Percentiles rank a stretch among this genome's conserved stretches.
Conservation (phyloP, 1,139 yeast genomes). For the Suhomyces taliae region DNA sequence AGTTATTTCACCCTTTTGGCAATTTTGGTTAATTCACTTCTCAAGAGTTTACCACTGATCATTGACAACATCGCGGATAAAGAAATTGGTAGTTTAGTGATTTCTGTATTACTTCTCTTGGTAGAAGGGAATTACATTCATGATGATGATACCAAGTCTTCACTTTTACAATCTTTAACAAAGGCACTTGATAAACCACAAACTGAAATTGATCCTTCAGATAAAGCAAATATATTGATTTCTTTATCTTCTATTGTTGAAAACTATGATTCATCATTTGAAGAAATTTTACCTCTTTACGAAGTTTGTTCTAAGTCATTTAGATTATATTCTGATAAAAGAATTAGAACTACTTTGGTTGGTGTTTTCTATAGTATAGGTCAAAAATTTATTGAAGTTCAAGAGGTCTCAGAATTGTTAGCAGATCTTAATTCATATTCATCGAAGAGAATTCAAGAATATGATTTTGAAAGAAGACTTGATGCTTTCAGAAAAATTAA, state of each 20-base stretch:
- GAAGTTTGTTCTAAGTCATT: conserved; percentile 59
- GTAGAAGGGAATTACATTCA: conserved; percentile 62
- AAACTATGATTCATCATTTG: conserved; percentile 53
- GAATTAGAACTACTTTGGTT: conserved; percentile 61
- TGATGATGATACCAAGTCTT: conserved; percentile 53
- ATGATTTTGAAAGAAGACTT: conserved; percentile 76
- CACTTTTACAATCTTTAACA: conserved; percentile 59
- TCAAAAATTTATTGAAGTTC: conserved; percentile 43
- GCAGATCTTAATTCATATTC: conserved; percentile 72
- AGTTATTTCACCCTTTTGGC: conserved; percentile 50
- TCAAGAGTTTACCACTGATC: conserved; percentile 51
- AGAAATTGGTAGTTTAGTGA: conserved; percentile 53
- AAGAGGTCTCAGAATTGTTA: conserved; percentile 51
- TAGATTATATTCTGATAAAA: conserved; percentile 55
- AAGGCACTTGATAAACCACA: conserved; percentile 63
- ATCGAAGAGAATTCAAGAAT: conserved; percentile 60
- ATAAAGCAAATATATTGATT: conserved; percentile 59
- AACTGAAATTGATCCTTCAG: conserved; percentile 51
- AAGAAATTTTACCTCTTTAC: conserved; percentile 56
- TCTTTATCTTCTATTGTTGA: conserved; percentile 57
- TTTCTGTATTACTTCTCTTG: conserved; percentile 53
- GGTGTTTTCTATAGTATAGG: conserved; percentile 63
- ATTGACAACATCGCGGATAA: conserved; percentile 44
- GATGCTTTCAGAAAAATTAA: conserved; percentile 66
- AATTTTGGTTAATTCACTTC: conserved; percentile 54